phyloP scores from a whole-genome alignment of 2,329 filamentous ascomycete genomes.

The Cadophora sp. region DNA sequence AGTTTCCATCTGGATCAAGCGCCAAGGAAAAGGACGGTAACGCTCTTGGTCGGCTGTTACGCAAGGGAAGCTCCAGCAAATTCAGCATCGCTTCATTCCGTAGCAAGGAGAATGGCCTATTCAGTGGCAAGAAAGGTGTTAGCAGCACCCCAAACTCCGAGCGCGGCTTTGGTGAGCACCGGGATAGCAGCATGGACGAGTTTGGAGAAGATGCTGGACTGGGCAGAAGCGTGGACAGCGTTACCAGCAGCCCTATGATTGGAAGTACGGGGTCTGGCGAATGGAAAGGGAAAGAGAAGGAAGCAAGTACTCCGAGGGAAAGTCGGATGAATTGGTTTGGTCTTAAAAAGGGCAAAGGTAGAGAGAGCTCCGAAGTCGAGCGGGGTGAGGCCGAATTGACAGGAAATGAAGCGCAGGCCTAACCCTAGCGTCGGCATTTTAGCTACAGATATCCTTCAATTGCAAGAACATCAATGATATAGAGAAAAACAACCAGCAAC shows the following conservation, averaged over 20 bases:
- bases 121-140: constrained; percentile 60
- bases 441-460: neutral
- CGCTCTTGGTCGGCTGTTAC: constrained; percentile 62
- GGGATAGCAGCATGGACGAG: constrained; percentile 62
- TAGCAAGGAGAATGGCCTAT: constrained; percentile 60
- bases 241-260: constrained; percentile 62
- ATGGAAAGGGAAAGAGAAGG: constrained; percentile 51
- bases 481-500: neutral
- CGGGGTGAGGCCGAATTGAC: constrained; percentile 41
- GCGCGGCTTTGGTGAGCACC: constrained; percentile 60
- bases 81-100: constrained; percentile 65
- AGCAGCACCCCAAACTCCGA: constrained; percentile 61
- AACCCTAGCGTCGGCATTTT: neutral
- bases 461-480: neutral
- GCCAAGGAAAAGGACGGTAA: constrained; percentile 56
- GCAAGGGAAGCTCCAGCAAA: constrained; percentile 70
- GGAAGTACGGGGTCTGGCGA: constrained; percentile 54
- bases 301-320: constrained; percentile 39
- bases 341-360: constrained; percentile 41
- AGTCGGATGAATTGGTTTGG: constrained; percentile 41
- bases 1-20: constrained; percentile 51
- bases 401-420: constrained; percentile 38
- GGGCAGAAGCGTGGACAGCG: constrained; percentile 62
- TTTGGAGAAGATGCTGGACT: constrained; percentile 57
- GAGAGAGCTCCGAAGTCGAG: constrained; percentile 42